Evolutionary conservation across 257 asterid genomes (phyloP).

Genomic region (Thymus mandschuricus): DNA sequence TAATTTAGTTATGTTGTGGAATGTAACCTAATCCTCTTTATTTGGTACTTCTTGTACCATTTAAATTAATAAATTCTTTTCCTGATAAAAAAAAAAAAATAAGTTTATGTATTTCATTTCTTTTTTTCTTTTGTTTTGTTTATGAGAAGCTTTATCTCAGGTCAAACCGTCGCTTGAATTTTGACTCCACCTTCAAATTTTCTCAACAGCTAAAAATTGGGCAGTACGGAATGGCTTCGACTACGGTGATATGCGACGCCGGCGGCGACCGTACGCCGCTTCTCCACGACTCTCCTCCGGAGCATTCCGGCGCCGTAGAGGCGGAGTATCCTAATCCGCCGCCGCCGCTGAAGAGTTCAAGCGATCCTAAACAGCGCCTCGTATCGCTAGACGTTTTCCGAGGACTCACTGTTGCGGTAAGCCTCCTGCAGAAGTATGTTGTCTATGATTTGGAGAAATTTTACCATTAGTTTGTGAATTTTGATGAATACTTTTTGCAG

Average conservation of each 20-base stretch:
- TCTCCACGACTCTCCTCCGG: conserved; percentile 44
- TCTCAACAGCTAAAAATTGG: background rate
- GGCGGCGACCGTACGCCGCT: conserved; percentile 66
- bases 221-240: conserved; percentile 52
- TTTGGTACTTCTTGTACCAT: no score
- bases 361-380: conserved; percentile 64
- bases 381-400: conserved; percentile 91
- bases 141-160: no score
- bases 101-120: no score
- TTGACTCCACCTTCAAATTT: no score
- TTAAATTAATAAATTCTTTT: no score
- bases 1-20: no score
- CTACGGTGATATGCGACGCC: conserved; percentile 47
- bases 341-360: conserved; percentile 30
- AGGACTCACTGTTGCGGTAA: conserved; percentile 88
- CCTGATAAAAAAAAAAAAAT: no score
- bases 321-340: conserved; percentile 42
- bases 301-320: conserved; percentile 26
- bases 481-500: conserved; percentile 34
- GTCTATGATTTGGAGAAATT: conserved; percentile 3
- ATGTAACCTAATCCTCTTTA: no score
- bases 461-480: background rate
- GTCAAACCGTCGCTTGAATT: no score
- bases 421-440: conserved; percentile 16
- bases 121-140: no score